Base-by-base conservation (phyloP, 2,329 filamentous ascomycete genomes). In the Pezicula neosporulosa region DNA sequence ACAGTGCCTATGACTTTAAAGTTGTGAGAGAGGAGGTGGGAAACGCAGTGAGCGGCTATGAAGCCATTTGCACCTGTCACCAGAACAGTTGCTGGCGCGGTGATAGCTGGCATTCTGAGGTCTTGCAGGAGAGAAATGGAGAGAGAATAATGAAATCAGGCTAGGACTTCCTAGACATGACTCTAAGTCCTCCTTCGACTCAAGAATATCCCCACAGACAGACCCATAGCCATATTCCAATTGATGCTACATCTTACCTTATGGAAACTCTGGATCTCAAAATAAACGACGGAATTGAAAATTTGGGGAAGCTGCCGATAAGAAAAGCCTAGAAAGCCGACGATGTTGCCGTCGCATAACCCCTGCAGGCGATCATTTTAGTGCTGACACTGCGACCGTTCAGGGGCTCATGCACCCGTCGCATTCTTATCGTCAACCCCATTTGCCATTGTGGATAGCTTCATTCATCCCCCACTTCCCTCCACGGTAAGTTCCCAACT, bases 1-100 rank as follows among this genome's bases (percentile, higher is more conserved):
- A 50, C 48, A 6, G 48, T 50, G 13, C 48, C 48, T 15, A 50
- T 33, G 10, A 50, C 48, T 21, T 37, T 24, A 21, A 44, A 50
- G 12, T 28, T 28, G 18, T 38, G 18, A 8, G 21, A 16, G 24
- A 50, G 39, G 15, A 50, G 33, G 24, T 44, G 35, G 8, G 48
- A 41, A 45, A 50, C 18, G 18, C 48, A 50, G 30, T 50, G 41
- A 12, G 39, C 41, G 19, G 48, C 48, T 27, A 50, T 50, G 48
- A 36, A 50, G 41, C 48, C 48, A 33, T 50, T 50, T 44, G 48
- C 48, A 13, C 48, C 48, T n/a, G 48, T 50, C 6, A 50, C 48
- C 10, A 50, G 21, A 37, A 48, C 13, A 12, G 42, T 44, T 9
- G 42, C 21, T 12, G 42, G 19, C 6, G 21, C 42, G 15, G 19